Evolutionary conservation across 805 yeast genomes (phyloP), one percentile per base, ranked within the genome.

Genomic region (Schizosaccharomyces cryophilus): DNA sequence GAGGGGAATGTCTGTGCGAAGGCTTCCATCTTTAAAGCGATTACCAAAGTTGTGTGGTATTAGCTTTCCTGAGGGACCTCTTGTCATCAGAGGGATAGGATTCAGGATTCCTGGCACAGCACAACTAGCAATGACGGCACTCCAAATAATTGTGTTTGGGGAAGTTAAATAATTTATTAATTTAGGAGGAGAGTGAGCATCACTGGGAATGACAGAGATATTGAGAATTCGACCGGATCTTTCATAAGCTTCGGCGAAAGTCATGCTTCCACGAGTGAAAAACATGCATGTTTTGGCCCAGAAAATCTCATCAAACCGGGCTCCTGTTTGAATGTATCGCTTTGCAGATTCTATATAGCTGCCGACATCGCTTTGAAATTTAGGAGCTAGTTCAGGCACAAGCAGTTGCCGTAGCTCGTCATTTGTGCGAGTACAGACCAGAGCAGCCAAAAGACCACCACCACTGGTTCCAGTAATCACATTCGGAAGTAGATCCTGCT

Each of bases 31-130:
- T 65, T 82, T 77, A 85, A 88, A 85, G 66, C 80, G 82, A 65
- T 76, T 80, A 0, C 93, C 93, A 66, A 84, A 75, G 24, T 85
- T 80, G 67, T 82, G 84, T 1, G 94, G 90, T 2, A 74, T 73
- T 5, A 83, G 74, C 61, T 29, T 42, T 54, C 72, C 73, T 0
- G 64, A 63, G 9, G 72, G 73, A 17, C 73, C 73, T 66, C 81
- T 81, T 80, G 80, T 82, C 88, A 85, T 83, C 61, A 85, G 71
- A 17, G 83, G 87, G 24, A 85, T 89, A 0, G 94, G 94, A 64
- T 83, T 82, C 62, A 85, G 71, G 15, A 85, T 82, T 0, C 93
- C 93, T 0, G 94, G 94, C 6, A 85, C 93, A 0, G 93, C 93
- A 4, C 87, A 79, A 2, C 87, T 82, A 0, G 93, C 93, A 51